phyloP scores from a whole-genome alignment of 805 yeast species.

The Wickerhamiella siamensis region DNA sequence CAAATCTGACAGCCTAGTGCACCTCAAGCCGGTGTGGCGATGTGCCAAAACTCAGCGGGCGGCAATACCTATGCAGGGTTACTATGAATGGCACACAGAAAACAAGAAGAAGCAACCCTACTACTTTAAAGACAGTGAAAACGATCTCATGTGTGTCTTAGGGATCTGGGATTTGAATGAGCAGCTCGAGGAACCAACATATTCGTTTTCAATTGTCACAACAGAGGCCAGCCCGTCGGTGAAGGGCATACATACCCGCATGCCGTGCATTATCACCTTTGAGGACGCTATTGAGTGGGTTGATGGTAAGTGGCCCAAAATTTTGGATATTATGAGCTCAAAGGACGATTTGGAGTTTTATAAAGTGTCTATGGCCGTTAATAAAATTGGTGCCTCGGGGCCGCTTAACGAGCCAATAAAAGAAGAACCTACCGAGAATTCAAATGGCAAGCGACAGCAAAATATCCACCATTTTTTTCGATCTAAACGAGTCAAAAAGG shows the following conservation, averaged over 20 bases:
- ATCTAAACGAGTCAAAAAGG: background rate
- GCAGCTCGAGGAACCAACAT: constrained; percentile 18
- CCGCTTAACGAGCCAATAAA: constrained; percentile 25
- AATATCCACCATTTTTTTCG: background rate
- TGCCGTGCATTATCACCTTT: constrained; percentile 57
- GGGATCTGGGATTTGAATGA: constrained; percentile 32
- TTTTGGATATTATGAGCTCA: constrained; percentile 31
- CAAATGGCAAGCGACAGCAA: background rate
- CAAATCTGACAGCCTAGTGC: constrained; percentile 43
- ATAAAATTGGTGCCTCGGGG: constrained; percentile 40
- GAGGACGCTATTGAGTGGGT: constrained; percentile 37
- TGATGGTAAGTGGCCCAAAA: constrained; percentile 43
- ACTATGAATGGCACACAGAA: constrained; percentile 61
- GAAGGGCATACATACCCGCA: constrained; percentile 58
- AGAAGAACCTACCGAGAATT: background rate
- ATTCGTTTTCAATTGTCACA: constrained; percentile 59
- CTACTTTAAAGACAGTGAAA: constrained; percentile 42
- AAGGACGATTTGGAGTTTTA: constrained; percentile 35
- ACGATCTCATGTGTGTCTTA: constrained; percentile 48
- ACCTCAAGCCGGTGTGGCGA: constrained; percentile 44
- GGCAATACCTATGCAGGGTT: constrained; percentile 67
- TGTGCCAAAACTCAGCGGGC: constrained; percentile 41
- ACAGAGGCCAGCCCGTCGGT: constrained; percentile 50
- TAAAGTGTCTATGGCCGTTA: constrained; percentile 49
- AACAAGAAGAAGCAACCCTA: constrained; percentile 42